Conservation (phyloP, 371 early-diverging fungal genomes). For the Enteropsectra breve region DNA sequence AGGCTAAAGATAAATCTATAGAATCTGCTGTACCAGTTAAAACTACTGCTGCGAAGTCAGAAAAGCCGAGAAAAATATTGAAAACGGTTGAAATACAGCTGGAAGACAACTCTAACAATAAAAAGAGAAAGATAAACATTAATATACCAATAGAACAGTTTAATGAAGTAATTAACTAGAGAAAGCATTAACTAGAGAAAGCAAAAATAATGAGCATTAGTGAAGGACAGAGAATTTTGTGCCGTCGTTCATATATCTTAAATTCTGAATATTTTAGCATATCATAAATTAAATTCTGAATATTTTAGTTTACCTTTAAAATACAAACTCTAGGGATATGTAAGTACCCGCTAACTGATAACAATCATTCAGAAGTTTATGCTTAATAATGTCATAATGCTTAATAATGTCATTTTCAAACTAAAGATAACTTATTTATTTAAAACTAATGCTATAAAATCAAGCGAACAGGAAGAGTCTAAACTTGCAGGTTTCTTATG, state of each 20-base stretch:
- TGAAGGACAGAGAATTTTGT: neutral
- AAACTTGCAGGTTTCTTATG: too few species aligned
- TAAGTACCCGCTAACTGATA: too few species aligned
- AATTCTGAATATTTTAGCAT: neutral
- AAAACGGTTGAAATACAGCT: slow-evolving; percentile 21
- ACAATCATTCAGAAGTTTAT: too few species aligned
- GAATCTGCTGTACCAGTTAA: neutral
- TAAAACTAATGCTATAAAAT: too few species aligned
- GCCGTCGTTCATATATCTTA: neutral
- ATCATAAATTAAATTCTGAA: neutral
- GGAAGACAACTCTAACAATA: neutral
- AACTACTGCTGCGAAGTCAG: neutral
- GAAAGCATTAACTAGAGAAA: neutral
- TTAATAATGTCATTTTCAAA: too few species aligned
- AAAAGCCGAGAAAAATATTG: neutral
- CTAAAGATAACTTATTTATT: too few species aligned
- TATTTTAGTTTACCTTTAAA: neutral
- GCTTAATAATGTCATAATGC: too few species aligned
- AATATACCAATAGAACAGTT: slow-evolving; percentile 13
- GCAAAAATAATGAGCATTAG: neutral
- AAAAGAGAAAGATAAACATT: slow-evolving; percentile 14
- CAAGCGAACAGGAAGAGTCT: too few species aligned
- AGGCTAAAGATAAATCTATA: too few species aligned
- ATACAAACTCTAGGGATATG: too few species aligned
- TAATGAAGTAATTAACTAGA: slow-evolving; percentile 7